Evolutionary conservation across 2,329 filamentous ascomycete genomes (phyloP).

Genomic region (Cryphonectria carpinicola): DNA sequence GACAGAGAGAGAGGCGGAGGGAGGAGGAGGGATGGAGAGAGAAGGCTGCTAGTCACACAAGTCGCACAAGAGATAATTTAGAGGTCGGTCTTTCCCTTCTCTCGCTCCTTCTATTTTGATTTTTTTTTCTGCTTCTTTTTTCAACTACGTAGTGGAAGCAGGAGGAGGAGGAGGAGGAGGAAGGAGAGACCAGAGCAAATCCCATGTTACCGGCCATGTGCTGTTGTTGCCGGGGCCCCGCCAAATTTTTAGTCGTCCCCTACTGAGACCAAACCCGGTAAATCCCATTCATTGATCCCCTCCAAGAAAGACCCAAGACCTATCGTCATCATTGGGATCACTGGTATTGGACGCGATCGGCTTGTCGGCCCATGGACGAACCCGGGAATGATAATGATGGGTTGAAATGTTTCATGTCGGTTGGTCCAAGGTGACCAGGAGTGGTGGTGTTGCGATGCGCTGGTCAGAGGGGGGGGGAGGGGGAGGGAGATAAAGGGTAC

Average conservation of each 20-base stretch:
- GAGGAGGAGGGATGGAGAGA: neutral
- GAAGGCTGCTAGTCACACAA: slow-evolving; percentile 12
- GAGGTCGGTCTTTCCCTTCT: neutral
- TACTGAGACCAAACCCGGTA: neutral
- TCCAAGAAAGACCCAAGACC: neutral
- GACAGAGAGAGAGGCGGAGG: neutral
- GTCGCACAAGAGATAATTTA: neutral
- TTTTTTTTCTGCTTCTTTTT: neutral
- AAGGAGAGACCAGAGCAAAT: slow-evolving; percentile 12
- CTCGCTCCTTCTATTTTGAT: neutral
- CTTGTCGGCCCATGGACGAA: slow-evolving; percentile 11
- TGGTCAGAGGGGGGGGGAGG: neutral
- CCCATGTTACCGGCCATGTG: slow-evolving; percentile 17
- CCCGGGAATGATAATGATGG: slow-evolving; percentile 12
- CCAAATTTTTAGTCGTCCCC: slow-evolving; percentile 21
- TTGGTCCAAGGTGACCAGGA: slow-evolving; percentile 12
- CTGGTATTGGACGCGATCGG: slow-evolving; percentile 23
- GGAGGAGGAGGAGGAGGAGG: neutral
- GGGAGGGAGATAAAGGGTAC: slow-evolving; percentile 29
- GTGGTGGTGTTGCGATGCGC: slow-evolving; percentile 13
- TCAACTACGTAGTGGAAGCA: neutral
- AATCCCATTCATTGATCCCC: neutral
- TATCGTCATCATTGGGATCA: slow-evolving; percentile 21
- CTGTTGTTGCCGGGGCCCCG: slow-evolving; percentile 24
- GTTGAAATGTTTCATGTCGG: slow-evolving; percentile 25